Conservation (phyloP, 73 alveolate species). For the Paramecium tetraurelia region DNA sequence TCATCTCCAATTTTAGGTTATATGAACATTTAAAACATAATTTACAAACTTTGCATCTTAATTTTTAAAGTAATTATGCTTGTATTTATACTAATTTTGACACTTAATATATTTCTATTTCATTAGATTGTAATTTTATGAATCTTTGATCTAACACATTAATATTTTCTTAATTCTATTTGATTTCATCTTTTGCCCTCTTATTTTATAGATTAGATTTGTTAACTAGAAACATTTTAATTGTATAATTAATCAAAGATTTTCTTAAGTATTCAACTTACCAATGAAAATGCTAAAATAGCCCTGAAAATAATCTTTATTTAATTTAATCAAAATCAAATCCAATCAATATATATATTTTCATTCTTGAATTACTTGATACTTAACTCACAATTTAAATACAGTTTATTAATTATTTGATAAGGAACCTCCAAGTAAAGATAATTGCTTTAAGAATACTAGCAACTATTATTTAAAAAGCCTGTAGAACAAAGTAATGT, state of each 20-base stretch:
- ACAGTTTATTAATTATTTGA: no score
- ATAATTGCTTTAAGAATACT: no score
- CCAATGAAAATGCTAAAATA: neutral
- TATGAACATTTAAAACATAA: neutral
- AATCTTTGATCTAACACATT: conserved; percentile 12
- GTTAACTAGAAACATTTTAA: neutral
- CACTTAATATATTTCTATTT: no score
- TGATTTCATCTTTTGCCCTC: neutral
- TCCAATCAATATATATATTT: neutral
- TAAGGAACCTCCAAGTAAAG: neutral
- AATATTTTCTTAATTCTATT: neutral
- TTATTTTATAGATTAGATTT: neutral
- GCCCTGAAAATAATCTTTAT: neutral
- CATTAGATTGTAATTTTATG: neutral
- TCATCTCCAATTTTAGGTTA: neutral
- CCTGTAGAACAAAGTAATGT: neutral
- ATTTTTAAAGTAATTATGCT: no score
- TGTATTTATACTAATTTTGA: no score
- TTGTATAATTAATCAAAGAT: neutral
- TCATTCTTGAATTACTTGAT: neutral
- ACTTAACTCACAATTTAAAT: no score
- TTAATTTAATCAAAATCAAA: neutral
- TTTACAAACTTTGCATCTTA: neutral
- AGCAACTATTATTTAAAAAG: neutral
- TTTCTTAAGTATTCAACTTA: neutral